Percentiles rank a stretch among this genome's conserved stretches.
phyloP scores from a whole-genome alignment of 768 basidiomycete genomes.

The Polyporus arcularius region DNA sequence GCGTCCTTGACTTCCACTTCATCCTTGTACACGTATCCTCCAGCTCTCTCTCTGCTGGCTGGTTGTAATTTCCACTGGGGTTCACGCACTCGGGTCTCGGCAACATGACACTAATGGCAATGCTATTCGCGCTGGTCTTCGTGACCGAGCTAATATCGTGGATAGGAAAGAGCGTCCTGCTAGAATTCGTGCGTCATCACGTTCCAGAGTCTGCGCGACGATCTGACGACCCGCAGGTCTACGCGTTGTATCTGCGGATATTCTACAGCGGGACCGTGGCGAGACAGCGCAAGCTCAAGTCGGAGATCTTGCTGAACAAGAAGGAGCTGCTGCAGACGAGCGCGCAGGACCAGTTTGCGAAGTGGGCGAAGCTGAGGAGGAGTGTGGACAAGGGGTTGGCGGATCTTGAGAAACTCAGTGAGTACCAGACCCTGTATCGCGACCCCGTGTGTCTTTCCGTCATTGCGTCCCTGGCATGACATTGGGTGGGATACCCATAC shows the following conservation, averaged over 20 bases:
- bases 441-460: background rate
- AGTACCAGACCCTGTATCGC: conserved; percentile 31
- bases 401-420: conserved; percentile 92
- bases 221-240: conserved; percentile 52
- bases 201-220: background rate
- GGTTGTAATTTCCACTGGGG: background rate
- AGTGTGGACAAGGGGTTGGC: conserved; percentile 89
- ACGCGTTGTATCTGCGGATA: conserved; percentile 65
- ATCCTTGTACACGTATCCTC: conserved; percentile 18
- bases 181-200: conserved; percentile 65
- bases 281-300: conserved; percentile 73
- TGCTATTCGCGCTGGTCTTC: conserved; percentile 82
- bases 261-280: conserved; percentile 57
- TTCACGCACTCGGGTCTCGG: background rate
- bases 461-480: background rate
- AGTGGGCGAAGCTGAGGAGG: conserved; percentile 93
- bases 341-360: conserved; percentile 96
- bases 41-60: conserved; percentile 1
- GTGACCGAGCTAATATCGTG: conserved; percentile 83
- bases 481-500: too few relatives aligned
- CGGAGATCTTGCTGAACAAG: conserved; percentile 77
- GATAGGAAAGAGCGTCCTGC: conserved; percentile 84
- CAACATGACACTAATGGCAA: conserved; percentile 75
- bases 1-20: background rate
- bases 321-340: conserved; percentile 86